Evolutionary conservation across 2,329 filamentous ascomycete species (phyloP).

Genomic region (Sporothrix brunneoviolacea): DNA sequence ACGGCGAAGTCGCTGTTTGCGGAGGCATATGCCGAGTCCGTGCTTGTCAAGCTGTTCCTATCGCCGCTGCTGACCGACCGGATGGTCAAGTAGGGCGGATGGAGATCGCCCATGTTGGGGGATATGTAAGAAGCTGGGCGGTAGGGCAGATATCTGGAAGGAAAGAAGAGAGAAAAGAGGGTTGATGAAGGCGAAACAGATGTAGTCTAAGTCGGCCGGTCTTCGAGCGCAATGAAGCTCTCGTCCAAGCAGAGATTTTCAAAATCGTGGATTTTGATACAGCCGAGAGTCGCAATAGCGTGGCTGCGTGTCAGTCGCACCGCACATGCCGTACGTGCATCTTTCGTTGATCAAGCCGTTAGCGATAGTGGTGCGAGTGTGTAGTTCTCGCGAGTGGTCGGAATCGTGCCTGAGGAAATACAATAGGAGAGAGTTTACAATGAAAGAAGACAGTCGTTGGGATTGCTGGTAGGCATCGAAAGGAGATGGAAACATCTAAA

Average conservation of each 20-base stretch:
- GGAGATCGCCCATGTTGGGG: slow-evolving; percentile 33
- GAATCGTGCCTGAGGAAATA: too few species aligned
- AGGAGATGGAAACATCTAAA: too few species aligned
- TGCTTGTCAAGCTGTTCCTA: slow-evolving; percentile 39
- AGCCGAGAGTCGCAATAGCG: slow-evolving; percentile 1
- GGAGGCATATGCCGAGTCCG: slow-evolving; percentile 43
- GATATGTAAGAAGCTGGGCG: neutral
- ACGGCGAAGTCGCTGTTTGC: slow-evolving; percentile 32
- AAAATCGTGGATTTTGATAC: neutral
- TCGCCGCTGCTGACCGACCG: slow-evolving; percentile 41
- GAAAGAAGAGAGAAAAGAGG: neutral
- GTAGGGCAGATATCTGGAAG: neutral
- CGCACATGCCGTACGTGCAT: neutral
- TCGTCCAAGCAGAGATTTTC: neutral
- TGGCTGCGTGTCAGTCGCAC: neutral
- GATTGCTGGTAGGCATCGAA: too few species aligned
- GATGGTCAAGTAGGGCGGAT: slow-evolving; percentile 46
- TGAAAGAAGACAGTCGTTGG: too few species aligned
- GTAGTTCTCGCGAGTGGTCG: neutral
- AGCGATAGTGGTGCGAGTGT: neutral
- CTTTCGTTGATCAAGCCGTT: neutral
- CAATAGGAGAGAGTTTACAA: too few species aligned
- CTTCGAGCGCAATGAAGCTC: neutral
- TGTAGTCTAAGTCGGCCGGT: neutral
- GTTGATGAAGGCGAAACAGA: neutral